Conservation (phyloP, 192 early-diverging fungal species). For the Gigaspora rosea region DNA sequence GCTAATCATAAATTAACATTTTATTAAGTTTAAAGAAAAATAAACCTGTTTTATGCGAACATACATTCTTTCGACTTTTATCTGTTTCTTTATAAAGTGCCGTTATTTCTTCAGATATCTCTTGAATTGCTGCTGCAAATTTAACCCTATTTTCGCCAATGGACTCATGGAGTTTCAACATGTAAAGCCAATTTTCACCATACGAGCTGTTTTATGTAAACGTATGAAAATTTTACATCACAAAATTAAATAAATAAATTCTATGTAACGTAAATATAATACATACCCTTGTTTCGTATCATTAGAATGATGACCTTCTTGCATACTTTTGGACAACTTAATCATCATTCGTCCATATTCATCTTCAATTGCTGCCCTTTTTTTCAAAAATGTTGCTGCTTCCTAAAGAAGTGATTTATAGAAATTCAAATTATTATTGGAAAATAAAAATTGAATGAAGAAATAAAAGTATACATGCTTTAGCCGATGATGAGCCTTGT, state of each 20-base stretch:
- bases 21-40: background rate
- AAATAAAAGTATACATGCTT: constrained; percentile 47
- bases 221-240: background rate
- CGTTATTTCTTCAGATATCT: constrained; percentile 81
- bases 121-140: constrained; percentile 67
- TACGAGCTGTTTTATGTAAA: constrained; percentile 55
- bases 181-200: constrained; percentile 73
- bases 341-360: constrained; percentile 83
- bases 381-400: constrained; percentile 76
- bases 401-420: constrained; percentile 52
- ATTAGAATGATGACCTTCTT: constrained; percentile 57
- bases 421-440: constrained; percentile 19
- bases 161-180: constrained; percentile 81
- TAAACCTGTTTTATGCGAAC: background rate
- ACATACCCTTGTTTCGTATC: constrained; percentile 57
- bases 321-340: constrained; percentile 69
- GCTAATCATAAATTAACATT: constrained; percentile 39
- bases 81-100: constrained; percentile 77
- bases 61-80: constrained; percentile 74
- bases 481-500: constrained; percentile 64
- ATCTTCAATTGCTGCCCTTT: constrained; percentile 88
- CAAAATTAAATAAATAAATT: background rate
- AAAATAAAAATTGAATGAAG: background rate
- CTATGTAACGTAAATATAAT: background rate
- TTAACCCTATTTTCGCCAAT: constrained; percentile 80